These are phyloP conservation scores for Kwoniella mangroviensis DNA, from an alignment of 768 basidiomycete species.

Conservation along the genomic window DNA sequence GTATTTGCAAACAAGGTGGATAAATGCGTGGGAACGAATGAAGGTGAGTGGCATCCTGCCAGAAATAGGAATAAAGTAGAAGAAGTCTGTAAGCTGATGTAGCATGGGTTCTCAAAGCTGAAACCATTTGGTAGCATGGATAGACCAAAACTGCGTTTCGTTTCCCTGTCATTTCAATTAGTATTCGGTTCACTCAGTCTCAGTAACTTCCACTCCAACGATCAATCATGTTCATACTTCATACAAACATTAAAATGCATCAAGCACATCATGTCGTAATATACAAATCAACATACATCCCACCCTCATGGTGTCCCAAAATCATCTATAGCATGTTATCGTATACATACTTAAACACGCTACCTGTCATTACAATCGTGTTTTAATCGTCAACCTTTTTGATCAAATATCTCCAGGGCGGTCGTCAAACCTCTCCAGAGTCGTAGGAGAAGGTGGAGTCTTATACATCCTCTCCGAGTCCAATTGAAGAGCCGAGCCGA, in stretches of 20 bases:
- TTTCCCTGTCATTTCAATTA: neutral
- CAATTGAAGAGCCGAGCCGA: slow-evolving; percentile 39
- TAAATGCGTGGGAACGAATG: slow-evolving; percentile 48
- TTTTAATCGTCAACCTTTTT: neutral
- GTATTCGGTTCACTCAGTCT: neutral
- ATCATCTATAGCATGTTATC: neutral
- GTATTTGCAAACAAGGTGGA: slow-evolving; percentile 51
- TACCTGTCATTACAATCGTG: neutral
- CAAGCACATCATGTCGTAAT: neutral
- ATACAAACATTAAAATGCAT: neutral
- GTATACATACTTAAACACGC: neutral
- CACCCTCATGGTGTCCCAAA: too few species aligned
- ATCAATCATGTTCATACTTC: neutral
- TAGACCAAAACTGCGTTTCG: neutral
- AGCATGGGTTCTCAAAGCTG: neutral
- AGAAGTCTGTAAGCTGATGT: neutral
- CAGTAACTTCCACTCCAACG: neutral
- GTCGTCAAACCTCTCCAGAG: slow-evolving; percentile 23
- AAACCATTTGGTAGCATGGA: slow-evolving; percentile 5
- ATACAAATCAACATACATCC: neutral
- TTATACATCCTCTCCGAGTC: slow-evolving; percentile 31
- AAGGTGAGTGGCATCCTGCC: slow-evolving; percentile 35
- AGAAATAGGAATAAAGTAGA: too few species aligned
- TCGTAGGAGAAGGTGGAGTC: slow-evolving; percentile 40
- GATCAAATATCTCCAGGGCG: neutral